A percentile compares a stretch with the other conserved stretches of the same genome.
These are phyloP conservation scores for Metarhizium humberi DNA, from an alignment of 2,329 filamentous ascomycete genomes.

Conservation along the genomic window DNA sequence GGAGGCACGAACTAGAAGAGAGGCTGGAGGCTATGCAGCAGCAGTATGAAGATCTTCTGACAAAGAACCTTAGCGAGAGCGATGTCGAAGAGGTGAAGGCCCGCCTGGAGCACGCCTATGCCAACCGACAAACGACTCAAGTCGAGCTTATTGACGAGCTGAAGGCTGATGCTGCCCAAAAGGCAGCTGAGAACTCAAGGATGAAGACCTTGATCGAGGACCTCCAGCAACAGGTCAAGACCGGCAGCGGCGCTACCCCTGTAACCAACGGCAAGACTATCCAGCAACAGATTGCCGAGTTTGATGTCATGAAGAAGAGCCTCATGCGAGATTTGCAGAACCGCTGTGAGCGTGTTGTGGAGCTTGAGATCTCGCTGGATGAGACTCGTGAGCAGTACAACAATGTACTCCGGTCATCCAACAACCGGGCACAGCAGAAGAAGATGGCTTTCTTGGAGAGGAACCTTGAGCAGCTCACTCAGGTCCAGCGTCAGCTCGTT, in stretches of 20 bases:
- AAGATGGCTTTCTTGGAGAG: constrained; percentile 99
- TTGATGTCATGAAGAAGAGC: constrained; percentile 99
- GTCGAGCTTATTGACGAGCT: constrained; percentile 67
- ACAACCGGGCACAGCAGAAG: constrained; percentile 98
- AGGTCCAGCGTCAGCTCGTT: constrained; percentile 93
- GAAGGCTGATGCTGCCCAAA: constrained; percentile 64
- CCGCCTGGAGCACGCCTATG: constrained; percentile 66
- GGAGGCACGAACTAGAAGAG: constrained; percentile 67
- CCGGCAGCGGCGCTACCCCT: constrained; percentile 40
- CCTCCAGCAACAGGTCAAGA: constrained; percentile 64
- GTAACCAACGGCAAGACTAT: constrained; percentile 82
- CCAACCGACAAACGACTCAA: constrained; percentile 65
- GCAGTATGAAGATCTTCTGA: constrained; percentile 76
- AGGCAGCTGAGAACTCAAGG: constrained; percentile 72
- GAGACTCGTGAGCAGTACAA: constrained; percentile 99
- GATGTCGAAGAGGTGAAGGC: constrained; percentile 81
- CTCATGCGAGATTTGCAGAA: constrained; percentile 98
- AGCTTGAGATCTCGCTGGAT: constrained; percentile 94
- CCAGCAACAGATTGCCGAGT: constrained; percentile 96
- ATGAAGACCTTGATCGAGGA: constrained; percentile 75
- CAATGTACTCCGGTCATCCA: constrained; percentile 90
- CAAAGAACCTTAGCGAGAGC: constrained; percentile 65
- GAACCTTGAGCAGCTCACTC: constrained; percentile 94
- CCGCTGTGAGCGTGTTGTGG: constrained; percentile 93
- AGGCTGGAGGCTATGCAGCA: constrained; percentile 65